Conservation (phyloP, 2,329 filamentous ascomycete species). For the Colletotrichum noveboracense region DNA sequence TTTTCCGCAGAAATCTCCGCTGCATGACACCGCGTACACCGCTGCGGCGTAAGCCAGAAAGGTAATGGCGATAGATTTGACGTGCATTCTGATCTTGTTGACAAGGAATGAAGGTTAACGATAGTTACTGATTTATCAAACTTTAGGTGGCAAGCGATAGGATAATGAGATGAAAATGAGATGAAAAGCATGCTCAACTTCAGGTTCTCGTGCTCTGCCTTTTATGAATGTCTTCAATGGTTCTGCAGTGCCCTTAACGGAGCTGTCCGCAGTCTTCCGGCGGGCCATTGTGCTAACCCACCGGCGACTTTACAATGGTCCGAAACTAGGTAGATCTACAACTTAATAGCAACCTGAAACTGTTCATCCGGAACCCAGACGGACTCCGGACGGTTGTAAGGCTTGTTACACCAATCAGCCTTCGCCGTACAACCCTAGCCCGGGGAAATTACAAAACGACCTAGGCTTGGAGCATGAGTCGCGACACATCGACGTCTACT, state of each 20-base stretch:
- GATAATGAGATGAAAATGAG: neutral
- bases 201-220: neutral
- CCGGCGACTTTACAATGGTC: neutral
- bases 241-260: neutral
- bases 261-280: neutral
- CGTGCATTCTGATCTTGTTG: neutral
- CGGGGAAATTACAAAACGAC: neutral
- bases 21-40: neutral
- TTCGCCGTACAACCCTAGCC: neutral
- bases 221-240: accelerated
- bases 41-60: neutral
- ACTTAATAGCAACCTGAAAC: neutral
- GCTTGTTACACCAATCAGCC: neutral
- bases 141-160: accelerated
- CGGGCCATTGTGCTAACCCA: neutral
- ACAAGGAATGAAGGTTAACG: neutral
- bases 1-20: neutral
- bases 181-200: neutral
- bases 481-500: neutral
- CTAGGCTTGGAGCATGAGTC: neutral
- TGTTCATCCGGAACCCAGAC: neutral
- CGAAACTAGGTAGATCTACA: neutral
- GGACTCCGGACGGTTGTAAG: neutral
- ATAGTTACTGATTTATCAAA: neutral
- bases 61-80: neutral